Base-by-base conservation (phyloP, 495 filamentous ascomycete species). In the Podospora bellae-mahoneyi region DNA sequence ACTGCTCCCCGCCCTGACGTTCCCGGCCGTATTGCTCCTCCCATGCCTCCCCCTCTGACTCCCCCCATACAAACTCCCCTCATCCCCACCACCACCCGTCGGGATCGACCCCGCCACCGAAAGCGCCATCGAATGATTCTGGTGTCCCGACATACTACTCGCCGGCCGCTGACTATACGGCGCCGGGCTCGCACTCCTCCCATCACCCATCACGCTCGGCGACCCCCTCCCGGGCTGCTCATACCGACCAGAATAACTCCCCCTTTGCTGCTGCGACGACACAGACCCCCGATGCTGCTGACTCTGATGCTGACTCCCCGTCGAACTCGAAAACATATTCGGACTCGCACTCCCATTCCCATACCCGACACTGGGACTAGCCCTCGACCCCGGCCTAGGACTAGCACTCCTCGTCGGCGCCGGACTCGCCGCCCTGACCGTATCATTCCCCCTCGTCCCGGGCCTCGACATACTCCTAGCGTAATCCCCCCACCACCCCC, bases 91-190 rank as follows among this genome's bases (percentile, higher is more conserved):
- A 73, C 69, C 13, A 72, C 70, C 9, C 75, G 73, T 13, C 59
- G 53, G 4, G 27, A n/a, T 26, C 30, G 32, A 20, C 71, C 75
- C 5, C 84, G 84, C 91, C 39, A 96, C 84, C 80, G 94, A 90
- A 67, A 95, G 81, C 55, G 93, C 91, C 91, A 94, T 94, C 44
- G 23, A 28, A 32, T 89, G 55, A 23, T 60, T 59, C 7, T 63
- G 61, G 5, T 63, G 61, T 20, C 53, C 57, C 34, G 26, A 55
- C 66, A 68, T 71, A 32, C 62, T 60, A 27, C 69, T 71, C 18
- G n/a, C 86, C 86, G 58, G 83, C 82, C 56, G 0, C 2, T 65
- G 15, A 7, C 44, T 23, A 56, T 64, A 81, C 59, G 67, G 87
- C 83, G 72, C 88, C 88, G 19, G 80, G 80, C 54, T 86, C 84